phyloP scores from a whole-genome alignment of 108 stramenopile species.

The Cyclotella atomus region DNA sequence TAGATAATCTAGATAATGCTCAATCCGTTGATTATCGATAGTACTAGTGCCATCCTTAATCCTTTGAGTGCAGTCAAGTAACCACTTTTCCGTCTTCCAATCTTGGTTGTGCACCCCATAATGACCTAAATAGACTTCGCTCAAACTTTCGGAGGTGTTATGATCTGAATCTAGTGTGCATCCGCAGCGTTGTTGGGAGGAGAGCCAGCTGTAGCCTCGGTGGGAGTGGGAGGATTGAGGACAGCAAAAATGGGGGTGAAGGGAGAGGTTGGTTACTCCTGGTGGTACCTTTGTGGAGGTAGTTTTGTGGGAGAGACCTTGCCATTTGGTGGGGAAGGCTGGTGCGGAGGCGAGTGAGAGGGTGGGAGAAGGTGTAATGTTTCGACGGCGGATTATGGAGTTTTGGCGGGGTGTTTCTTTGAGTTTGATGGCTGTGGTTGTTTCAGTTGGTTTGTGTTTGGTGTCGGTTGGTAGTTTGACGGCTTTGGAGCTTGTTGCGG shows the following conservation, averaged over 20 bases:
- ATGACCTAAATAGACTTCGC: neutral
- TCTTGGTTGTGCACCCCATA: neutral
- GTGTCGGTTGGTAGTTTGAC: neutral
- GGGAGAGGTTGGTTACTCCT: neutral
- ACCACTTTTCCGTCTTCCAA: neutral
- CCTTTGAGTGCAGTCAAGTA: neutral
- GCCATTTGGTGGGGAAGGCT: constrained; percentile 9
- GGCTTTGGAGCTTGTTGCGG: neutral
- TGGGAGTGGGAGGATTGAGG: neutral
- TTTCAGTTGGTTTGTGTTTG: neutral
- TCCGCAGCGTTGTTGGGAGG: neutral
- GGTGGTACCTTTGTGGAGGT: neutral
- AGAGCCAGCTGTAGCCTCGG: neutral
- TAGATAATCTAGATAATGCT: constrained; percentile 29
- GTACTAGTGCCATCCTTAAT: neutral
- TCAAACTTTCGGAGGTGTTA: constrained; percentile 3
- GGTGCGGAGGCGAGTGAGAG: neutral
- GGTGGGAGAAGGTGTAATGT: neutral
- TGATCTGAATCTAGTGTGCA: constrained; percentile 3
- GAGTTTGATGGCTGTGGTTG: neutral
- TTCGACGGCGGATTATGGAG: neutral
- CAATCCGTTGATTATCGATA: neutral
- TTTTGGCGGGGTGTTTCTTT: neutral
- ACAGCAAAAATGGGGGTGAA: neutral
- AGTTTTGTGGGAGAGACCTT: neutral